A percentile compares a stretch with the other conserved stretches of the same genome.
Conservation (phyloP, 2,329 filamentous ascomycete genomes). For the Sporothrix brasiliensis region DNA sequence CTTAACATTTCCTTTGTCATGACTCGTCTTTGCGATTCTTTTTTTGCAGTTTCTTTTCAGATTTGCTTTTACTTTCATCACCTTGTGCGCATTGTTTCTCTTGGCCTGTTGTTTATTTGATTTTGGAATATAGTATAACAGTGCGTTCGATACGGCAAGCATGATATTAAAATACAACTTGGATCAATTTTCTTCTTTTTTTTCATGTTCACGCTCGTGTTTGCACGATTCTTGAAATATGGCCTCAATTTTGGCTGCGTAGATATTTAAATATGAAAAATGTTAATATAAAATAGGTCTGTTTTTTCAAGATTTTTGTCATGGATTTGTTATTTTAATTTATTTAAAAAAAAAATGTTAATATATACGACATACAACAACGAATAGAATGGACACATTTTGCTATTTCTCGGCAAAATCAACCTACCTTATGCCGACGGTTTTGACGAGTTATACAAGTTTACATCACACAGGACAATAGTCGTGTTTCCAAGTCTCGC, state of each 20-base stretch:
- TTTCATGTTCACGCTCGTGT: neutral
- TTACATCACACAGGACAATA: neutral
- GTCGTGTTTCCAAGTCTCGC: neutral
- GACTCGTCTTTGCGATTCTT: conserved; percentile 14
- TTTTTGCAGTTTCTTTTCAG: neutral
- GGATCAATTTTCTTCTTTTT: neutral
- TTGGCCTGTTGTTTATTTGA: neutral
- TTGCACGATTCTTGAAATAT: no score
- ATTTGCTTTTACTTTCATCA: neutral
- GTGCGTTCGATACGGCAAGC: conserved; percentile 24
- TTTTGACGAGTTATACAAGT: neutral
- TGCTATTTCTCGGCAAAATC: no score
- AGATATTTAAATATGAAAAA: no score
- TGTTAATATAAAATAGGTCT: no score
- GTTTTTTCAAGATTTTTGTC: no score
- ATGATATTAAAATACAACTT: neutral
- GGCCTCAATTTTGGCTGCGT: no score
- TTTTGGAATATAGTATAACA: conserved; percentile 19
- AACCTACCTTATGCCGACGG: no score
- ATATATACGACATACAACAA: no score
- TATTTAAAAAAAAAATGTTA: no score
- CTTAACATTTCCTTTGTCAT: conserved; percentile 10
- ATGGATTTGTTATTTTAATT: no score
- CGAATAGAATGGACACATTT: no score
- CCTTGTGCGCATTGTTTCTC: conserved; percentile 1